Base-by-base conservation (phyloP, 2,329 filamentous ascomycete genomes). In the Didymella sp. region DNA sequence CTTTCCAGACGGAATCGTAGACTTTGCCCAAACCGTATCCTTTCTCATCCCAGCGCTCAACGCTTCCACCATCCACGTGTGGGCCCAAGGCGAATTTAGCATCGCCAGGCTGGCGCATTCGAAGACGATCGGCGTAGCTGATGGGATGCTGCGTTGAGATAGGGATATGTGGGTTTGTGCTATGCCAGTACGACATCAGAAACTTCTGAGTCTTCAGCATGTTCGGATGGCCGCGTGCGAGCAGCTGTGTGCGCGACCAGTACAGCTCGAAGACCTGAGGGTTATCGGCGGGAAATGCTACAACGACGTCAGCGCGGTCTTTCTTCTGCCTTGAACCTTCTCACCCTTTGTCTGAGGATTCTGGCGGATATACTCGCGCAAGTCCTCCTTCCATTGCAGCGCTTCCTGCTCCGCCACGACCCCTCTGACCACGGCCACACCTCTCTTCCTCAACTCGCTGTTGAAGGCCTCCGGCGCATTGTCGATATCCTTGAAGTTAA, bases 1-100 rank as follows among this genome's bases (percentile, higher is more conserved):
- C 94, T 19, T 84, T 76, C 53, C 92, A 89, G 8, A 97, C 83
- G 19, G 82, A 77, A 57, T 89, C 84, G 74, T 96, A 97, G 2
- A 93, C 89, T 2, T 81, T 79, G 12, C 87, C 76, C 65, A 75
- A 68, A 27, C 81, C 77, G 70, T 90, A 91, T 5, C 88, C 88
- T 58, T 85, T 81, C 28, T 84, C 82, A 64, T 81, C 79, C 81
- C 81, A 83, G 13, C 81, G 77, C 66, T 83, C 81, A 17, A 80
- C 79, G 30, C 76, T 78, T 5, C 81, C 81, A n/a, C 80, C 80
- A 55, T 83, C 81, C 8, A 82, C 77, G 51, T 83, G 81, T n/a
- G 88, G 87, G 33, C 89, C 80, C 0, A 83, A 70, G 30, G 81
- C 80, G 46, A 82, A 81, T 27, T 77, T 77, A n/a, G 78, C 73